Conservation (phyloP, 164 flowering plant species). For the Platanus orientalis region DNA sequence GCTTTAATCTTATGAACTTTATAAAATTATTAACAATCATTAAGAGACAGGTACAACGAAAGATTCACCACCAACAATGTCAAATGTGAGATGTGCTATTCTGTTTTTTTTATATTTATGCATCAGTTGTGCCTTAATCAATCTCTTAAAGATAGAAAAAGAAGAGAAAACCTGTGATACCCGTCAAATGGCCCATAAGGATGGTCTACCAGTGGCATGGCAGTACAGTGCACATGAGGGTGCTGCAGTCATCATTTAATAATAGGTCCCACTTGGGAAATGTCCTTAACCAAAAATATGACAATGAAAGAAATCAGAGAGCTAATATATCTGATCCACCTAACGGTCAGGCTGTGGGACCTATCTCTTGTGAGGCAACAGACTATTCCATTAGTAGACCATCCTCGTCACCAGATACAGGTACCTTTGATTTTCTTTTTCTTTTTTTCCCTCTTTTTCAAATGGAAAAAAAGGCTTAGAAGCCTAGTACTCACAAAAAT, state of each 20-base stretch:
- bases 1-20: background rate
- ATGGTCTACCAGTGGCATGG: no score
- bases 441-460: background rate
- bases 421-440: background rate
- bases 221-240: no score
- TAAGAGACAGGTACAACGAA: background rate
- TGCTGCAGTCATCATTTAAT: no score
- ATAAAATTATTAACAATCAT: background rate
- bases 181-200: no score
- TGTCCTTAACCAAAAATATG: background rate
- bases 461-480: background rate
- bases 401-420: background rate
- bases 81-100: background rate
- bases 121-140: background rate
- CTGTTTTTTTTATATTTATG: background rate
- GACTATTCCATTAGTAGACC: background rate
- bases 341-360: background rate
- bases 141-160: background rate
- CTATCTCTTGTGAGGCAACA: background rate
- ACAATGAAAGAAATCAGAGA: no score
- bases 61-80: background rate
- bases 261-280: background rate
- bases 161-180: background rate
- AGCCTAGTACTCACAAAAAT: slow-evolving; percentile 29
- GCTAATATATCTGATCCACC: no score